Evolutionary conservation across 768 basidiomycete species (phyloP).

Genomic region (Thelephora ganbajun): DNA sequence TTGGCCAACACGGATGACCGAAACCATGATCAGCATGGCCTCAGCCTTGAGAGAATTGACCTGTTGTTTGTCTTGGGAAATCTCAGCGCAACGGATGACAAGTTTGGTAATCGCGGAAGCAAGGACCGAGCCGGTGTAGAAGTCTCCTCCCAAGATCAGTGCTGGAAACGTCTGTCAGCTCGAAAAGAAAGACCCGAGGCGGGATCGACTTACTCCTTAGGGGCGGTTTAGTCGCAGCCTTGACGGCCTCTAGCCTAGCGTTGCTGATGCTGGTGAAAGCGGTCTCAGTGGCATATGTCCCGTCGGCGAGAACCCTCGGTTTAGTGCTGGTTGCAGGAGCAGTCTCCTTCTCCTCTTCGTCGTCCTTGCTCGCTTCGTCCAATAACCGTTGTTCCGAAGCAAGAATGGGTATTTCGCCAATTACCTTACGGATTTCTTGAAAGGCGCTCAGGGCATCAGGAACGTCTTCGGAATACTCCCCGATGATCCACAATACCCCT

Average conservation of each 20-base stretch:
- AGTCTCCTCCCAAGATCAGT: slow-evolving; percentile 87
- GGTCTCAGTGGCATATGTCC: slow-evolving; percentile 96
- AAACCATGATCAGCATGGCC: slow-evolving; percentile 98
- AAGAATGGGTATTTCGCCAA: slow-evolving; percentile 96
- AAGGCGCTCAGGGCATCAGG: slow-evolving; percentile 60
- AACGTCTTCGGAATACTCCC: slow-evolving; percentile 73
- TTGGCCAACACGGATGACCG: slow-evolving; percentile 92
- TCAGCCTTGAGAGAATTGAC: slow-evolving; percentile 78
- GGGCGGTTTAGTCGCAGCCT: slow-evolving; percentile 82
- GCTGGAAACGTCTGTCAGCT: slow-evolving; percentile 25
- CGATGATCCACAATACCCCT: slow-evolving; percentile 95
- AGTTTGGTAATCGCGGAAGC: slow-evolving; percentile 84
- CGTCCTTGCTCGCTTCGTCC: slow-evolving; percentile 58
- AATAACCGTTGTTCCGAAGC: slow-evolving; percentile 77
- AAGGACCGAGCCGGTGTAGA: slow-evolving; percentile 91
- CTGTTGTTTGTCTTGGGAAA: slow-evolving; percentile 32
- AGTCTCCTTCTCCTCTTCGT: slow-evolving; percentile 35
- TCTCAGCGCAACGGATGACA: slow-evolving; percentile 55
- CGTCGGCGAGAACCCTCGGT: slow-evolving; percentile 83
- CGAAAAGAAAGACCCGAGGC: neutral
- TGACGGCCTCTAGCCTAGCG: slow-evolving; percentile 66
- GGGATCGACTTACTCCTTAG: slow-evolving; percentile 44
- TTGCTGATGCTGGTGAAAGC: slow-evolving; percentile 57
- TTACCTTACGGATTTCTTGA: slow-evolving; percentile 65
- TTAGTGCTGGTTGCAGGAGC: slow-evolving; percentile 31